Conservation (phyloP, 129 eudicot genomes). For the Centaurea solstitialis region DNA sequence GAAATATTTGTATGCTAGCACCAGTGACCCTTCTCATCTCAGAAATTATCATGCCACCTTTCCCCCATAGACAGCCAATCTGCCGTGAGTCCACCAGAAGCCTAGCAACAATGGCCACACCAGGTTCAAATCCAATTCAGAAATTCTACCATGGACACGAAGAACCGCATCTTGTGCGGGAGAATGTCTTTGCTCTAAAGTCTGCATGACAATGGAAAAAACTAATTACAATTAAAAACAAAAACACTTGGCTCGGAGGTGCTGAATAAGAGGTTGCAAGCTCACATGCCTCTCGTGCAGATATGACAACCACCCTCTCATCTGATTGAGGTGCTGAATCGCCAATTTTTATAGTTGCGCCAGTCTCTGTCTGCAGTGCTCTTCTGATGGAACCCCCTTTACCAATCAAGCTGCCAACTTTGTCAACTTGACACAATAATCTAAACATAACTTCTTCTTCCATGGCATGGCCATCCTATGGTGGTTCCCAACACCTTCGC, state of each 20-base stretch:
- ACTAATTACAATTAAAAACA: not conserved
- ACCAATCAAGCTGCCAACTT: slow-evolving; percentile 55
- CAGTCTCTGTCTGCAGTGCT: slow-evolving; percentile 56
- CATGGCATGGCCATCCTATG: slow-evolving; percentile 38
- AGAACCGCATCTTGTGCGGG: slow-evolving; percentile 66
- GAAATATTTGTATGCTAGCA: slow-evolving; percentile 58
- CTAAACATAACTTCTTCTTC: slow-evolving; percentile 62
- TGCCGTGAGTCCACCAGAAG: slow-evolving; percentile 65
- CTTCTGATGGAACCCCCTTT: slow-evolving; percentile 54
- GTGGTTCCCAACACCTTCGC: slow-evolving; percentile 30
- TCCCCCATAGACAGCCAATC: slow-evolving; percentile 61
- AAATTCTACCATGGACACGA: slow-evolving; percentile 56
- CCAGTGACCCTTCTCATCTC: slow-evolving; percentile 65
- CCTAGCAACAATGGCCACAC: slow-evolving; percentile 57
- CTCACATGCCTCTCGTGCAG: slow-evolving; percentile 69
- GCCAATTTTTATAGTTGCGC: slow-evolving; percentile 59
- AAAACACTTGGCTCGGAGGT: not conserved
- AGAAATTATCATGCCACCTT: slow-evolving; percentile 51
- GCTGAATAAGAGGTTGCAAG: slow-evolving; percentile 13
- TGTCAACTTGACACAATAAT: slow-evolving; percentile 52
- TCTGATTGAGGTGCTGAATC: slow-evolving; percentile 55
- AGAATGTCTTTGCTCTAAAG: slow-evolving; percentile 52
- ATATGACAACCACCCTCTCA: slow-evolving; percentile 54
- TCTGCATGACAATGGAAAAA: slow-evolving; percentile 32
- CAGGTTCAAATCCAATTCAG: slow-evolving; percentile 64